Percentiles rank a stretch among this genome's conserved stretches.
Conservation (phyloP, 139 green algal genomes). For the Mesotaenium endlicherianum region DNA sequence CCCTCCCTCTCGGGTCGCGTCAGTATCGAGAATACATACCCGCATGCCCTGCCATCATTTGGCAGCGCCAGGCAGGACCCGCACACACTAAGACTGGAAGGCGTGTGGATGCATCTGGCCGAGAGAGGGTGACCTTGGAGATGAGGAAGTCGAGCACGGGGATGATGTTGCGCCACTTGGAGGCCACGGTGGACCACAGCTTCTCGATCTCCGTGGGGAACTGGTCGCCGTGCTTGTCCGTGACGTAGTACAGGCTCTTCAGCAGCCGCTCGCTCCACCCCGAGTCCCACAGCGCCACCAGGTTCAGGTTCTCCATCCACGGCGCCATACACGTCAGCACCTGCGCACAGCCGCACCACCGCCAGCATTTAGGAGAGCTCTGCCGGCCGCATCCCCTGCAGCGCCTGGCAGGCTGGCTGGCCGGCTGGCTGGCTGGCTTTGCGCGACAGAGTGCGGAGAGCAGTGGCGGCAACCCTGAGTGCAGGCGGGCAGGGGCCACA, state of each 20-base stretch:
- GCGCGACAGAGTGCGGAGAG: no score
- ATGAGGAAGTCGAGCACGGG: slow-evolving; percentile 85
- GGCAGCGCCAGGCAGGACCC: no score
- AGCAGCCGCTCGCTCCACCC: slow-evolving; percentile 75
- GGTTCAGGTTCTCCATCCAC: slow-evolving; percentile 84
- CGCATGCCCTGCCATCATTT: no score
- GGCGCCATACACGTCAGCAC: slow-evolving; percentile 78
- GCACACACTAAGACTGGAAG: no score
- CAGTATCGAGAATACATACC: no score
- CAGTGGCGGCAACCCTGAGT: no score
- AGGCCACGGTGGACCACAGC: slow-evolving; percentile 80
- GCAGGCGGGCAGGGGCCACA: no score
- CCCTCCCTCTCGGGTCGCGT: neutral
- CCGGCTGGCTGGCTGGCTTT: no score
- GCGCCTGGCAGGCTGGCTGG: no score
- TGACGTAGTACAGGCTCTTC: slow-evolving; percentile 83
- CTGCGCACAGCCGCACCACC: slow-evolving; percentile 12
- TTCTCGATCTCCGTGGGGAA: slow-evolving; percentile 70
- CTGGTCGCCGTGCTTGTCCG: slow-evolving; percentile 60
- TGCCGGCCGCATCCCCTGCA: no score
- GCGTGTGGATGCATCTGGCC: no score
- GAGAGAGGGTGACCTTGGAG: slow-evolving; percentile 59
- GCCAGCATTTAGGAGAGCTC: no score
- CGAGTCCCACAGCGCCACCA: slow-evolving; percentile 71
- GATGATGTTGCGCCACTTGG: slow-evolving; percentile 75